Conservation (phyloP, 345 rosid genomes). For the Punica granatum region DNA sequence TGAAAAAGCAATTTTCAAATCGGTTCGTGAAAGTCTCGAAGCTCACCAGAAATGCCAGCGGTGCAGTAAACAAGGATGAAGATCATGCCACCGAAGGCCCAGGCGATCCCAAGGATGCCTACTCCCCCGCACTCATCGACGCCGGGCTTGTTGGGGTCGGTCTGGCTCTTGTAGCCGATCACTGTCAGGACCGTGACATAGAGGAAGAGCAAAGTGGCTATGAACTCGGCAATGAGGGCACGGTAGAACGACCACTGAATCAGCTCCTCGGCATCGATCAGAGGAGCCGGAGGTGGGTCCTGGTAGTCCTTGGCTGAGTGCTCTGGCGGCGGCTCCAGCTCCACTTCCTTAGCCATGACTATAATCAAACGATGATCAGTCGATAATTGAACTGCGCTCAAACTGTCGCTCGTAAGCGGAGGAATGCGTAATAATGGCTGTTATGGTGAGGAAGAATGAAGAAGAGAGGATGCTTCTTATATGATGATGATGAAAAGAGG, state of each 20-base stretch:
- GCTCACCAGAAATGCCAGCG: conserved; percentile 79
- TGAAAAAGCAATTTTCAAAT: no score
- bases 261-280: conserved; percentile 54
- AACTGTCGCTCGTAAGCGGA: neutral
- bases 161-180: conserved; percentile 67
- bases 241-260: conserved; percentile 66
- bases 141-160: conserved; percentile 13
- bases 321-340: conserved; percentile 27
- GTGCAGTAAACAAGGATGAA: conserved; percentile 92
- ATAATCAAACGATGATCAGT: neutral
- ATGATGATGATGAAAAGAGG: neutral
- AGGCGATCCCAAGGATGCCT: conserved; percentile 82
- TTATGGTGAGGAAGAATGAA: neutral
- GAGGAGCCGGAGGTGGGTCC: conserved; percentile 67
- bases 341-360: conserved; percentile 48
- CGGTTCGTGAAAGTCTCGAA: no score
- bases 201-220: conserved; percentile 77
- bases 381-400: neutral
- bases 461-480: neutral
- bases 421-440: neutral
- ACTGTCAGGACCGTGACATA: conserved; percentile 68
- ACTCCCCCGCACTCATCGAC: conserved; percentile 58
- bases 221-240: conserved; percentile 74
- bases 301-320: conserved; percentile 54
- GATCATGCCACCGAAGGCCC: conserved; percentile 98